Evolutionary conservation across 2,329 filamentous ascomycete genomes (phyloP).

Genomic region (Pseudohalonectria lignicola): DNA sequence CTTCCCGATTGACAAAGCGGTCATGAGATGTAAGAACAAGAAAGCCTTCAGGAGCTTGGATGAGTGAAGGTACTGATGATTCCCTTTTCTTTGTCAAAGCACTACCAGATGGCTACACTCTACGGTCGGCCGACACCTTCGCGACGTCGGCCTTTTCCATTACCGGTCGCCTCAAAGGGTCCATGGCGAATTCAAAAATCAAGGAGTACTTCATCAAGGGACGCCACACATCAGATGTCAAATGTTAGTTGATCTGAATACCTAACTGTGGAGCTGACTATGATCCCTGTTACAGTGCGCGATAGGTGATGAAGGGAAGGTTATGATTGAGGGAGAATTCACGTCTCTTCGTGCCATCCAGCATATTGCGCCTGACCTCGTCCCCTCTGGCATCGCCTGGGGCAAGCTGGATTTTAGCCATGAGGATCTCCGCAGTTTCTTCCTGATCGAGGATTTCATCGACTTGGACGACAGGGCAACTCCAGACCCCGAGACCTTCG

Average conservation of each 20-base stretch:
- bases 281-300: too few relatives aligned
- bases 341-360: neutral
- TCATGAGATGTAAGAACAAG: neutral
- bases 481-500: too few relatives aligned
- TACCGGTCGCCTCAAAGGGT: neutral
- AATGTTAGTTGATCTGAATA: neutral
- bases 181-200: neutral
- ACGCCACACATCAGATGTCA: neutral
- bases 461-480: neutral
- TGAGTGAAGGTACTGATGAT: too few relatives aligned
- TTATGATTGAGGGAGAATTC: neutral
- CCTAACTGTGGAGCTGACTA: too few relatives aligned
- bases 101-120: neutral
- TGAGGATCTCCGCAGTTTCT: neutral
- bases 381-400: neutral
- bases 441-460: neutral
- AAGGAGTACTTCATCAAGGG: neutral
- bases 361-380: neutral
- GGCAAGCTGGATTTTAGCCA: neutral
- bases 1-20: neutral
- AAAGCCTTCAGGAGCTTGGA: too few relatives aligned
- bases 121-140: neutral
- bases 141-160: neutral
- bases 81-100: too few relatives aligned
- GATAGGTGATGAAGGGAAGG: neutral